Base-by-base conservation (phyloP, 768 basidiomycete species). In the Tylopilus balloui region DNA sequence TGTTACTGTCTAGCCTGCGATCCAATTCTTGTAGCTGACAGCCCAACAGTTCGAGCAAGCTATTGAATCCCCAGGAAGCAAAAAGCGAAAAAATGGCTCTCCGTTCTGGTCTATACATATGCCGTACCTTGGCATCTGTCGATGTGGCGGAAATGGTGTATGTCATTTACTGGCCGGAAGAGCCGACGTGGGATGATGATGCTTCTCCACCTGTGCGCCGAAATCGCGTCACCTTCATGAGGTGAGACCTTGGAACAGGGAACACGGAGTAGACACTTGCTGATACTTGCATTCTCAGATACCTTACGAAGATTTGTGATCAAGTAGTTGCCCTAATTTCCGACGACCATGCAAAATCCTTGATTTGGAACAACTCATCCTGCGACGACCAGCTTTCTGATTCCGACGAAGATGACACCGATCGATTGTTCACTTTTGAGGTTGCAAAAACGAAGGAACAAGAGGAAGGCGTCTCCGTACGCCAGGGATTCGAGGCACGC, bases 81-180 rank as follows among this genome's bases (percentile, higher is more conserved):
- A 51, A 11, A 23, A 19, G 12, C 2, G 47, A 45, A 17, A 48
- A 48, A 5, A 62, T 69, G 1, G 51, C 47, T 17, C 64, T 83
- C 6, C 71, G 76, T 9, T 77, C 80, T 13, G 81, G 80, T 15
- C 54, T 82, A 9, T 83, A 82, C 48, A 53, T 76, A 27, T 65
- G 71, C 25, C 66, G 64, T n/a, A 19, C 54, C 49, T 17, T 28
- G 23, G n/a, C 40, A n/a, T 20, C 37, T 41, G 51, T 52, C 2
- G 23, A 28, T 0, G 51, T 37, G 7, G 27, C 10, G 0, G 57
- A 68, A 25, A 55, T 59, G n/a, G 48, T 75, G 6, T 79, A 76
- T 50, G 71, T 79, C 7, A 57, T 83, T 3, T 84, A 78, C 51
- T 84, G 83, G 83, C 83, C 82, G 0, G 79, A 84, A 53, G 73